A percentile compares a stretch with the other conserved stretches of the same genome.
Evolutionary conservation across 2,329 filamentous ascomycete genomes (phyloP).

Genomic region (Fusarium compactum): DNA sequence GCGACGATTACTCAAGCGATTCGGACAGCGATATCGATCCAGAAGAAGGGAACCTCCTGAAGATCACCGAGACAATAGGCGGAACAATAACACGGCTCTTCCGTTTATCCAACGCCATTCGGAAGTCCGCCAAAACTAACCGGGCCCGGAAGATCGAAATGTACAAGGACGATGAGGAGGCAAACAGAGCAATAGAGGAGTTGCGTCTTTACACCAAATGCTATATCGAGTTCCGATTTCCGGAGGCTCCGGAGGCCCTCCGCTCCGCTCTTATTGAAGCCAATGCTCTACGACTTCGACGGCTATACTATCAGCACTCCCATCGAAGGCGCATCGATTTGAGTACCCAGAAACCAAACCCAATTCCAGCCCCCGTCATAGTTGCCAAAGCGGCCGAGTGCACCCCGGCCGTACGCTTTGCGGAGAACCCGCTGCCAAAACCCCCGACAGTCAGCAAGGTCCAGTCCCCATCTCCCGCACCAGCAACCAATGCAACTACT

Average conservation of each 20-base stretch:
- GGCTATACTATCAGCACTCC: background rate
- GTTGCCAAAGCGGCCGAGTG: background rate
- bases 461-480: no score
- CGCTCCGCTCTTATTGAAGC: background rate
- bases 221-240: background rate
- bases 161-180: background rate
- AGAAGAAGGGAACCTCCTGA: background rate
- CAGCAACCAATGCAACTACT: background rate
- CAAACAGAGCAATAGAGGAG: background rate
- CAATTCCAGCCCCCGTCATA: background rate
- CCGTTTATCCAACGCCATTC: constrained; percentile 3
- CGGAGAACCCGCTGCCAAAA: background rate
- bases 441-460: background rate
- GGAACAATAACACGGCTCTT: constrained; percentile 4
- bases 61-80: background rate
- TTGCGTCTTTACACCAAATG: background rate
- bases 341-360: background rate
- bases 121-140: background rate
- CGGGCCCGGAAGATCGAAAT: background rate
- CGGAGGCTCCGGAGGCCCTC: background rate
- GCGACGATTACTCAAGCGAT: background rate
- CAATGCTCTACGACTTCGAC: background rate
- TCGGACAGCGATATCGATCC: background rate
- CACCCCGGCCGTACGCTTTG: background rate
- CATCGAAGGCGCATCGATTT: background rate